Conservation (phyloP, 768 basidiomycete species). For the Pulveroboletus sp. region DNA sequence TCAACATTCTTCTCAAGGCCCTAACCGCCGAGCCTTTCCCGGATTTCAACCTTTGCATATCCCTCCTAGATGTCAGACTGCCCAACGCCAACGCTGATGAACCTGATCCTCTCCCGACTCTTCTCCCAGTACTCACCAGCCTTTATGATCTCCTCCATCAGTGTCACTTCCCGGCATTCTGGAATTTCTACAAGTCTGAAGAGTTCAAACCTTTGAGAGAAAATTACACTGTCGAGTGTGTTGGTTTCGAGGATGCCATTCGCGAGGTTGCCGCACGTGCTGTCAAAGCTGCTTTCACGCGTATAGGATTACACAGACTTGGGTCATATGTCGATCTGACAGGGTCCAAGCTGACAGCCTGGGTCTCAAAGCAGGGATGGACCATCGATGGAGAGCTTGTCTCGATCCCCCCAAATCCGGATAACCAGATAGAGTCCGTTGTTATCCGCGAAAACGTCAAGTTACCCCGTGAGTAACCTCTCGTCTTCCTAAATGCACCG, state of each 20-base stretch:
- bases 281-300: slow-evolving; percentile 72
- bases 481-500: neutral
- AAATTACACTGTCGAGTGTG: slow-evolving; percentile 81
- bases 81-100: slow-evolving; percentile 58
- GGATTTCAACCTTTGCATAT: slow-evolving; percentile 92
- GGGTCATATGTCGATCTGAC: slow-evolving; percentile 66
- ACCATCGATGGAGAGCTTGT: slow-evolving; percentile 55
- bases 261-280: slow-evolving; percentile 73
- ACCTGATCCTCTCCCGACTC: slow-evolving; percentile 70
- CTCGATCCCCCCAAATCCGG: slow-evolving; percentile 71
- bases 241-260: slow-evolving; percentile 81
- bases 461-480: slow-evolving; percentile 60
- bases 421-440: slow-evolving; percentile 84
- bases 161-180: slow-evolving; percentile 86
- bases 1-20: slow-evolving; percentile 92
- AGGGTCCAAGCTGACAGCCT: slow-evolving; percentile 57
- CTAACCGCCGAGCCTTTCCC: slow-evolving; percentile 80
- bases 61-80: slow-evolving; percentile 78
- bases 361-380: slow-evolving; percentile 68
- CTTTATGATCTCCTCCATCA: slow-evolving; percentile 71
- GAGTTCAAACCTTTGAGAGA: slow-evolving; percentile 69
- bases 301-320: slow-evolving; percentile 62
- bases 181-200: slow-evolving; percentile 68
- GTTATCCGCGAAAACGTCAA: slow-evolving; percentile 81
- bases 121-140: slow-evolving; percentile 63